Conservation (phyloP, 768 basidiomycete genomes). For the Tulasnella sp. region DNA sequence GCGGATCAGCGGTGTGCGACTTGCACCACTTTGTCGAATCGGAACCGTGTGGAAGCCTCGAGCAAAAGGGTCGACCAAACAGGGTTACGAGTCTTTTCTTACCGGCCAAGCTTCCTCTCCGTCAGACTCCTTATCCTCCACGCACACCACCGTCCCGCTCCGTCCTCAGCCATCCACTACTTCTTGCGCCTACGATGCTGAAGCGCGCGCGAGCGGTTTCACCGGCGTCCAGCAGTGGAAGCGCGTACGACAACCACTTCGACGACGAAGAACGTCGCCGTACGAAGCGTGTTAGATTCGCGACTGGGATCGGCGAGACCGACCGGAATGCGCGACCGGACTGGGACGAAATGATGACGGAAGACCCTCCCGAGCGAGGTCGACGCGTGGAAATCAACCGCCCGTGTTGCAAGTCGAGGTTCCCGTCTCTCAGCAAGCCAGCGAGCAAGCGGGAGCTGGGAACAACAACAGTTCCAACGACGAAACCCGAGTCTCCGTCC, state of each 20-base stretch:
- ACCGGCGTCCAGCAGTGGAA: neutral
- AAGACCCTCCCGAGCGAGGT: neutral
- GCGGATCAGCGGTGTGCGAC: too few species aligned
- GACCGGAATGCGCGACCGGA: neutral
- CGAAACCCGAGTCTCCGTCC: neutral
- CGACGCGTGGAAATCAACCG: neutral
- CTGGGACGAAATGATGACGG: neutral
- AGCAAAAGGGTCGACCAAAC: neutral
- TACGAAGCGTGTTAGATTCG: neutral
- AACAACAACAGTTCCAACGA: neutral
- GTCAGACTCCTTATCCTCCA: too few species aligned
- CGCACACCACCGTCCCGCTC: too few species aligned
- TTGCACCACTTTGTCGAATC: neutral
- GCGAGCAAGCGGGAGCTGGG: neutral
- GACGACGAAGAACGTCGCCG: neutral
- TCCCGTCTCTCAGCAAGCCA: neutral
- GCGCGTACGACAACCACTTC: neutral
- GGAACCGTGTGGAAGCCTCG: neutral
- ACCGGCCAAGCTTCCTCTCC: too few species aligned
- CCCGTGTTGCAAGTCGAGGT: too few species aligned
- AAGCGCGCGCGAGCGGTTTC: conserved; percentile 2
- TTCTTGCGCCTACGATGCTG: neutral
- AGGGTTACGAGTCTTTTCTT: neutral
- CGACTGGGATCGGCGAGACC: neutral
- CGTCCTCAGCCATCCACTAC: neutral